Evolutionary conservation across 2,329 filamentous ascomycete species (phyloP), one percentile per base, ranked within the genome.

Genomic region (Zymoseptoria pseudotritici): DNA sequence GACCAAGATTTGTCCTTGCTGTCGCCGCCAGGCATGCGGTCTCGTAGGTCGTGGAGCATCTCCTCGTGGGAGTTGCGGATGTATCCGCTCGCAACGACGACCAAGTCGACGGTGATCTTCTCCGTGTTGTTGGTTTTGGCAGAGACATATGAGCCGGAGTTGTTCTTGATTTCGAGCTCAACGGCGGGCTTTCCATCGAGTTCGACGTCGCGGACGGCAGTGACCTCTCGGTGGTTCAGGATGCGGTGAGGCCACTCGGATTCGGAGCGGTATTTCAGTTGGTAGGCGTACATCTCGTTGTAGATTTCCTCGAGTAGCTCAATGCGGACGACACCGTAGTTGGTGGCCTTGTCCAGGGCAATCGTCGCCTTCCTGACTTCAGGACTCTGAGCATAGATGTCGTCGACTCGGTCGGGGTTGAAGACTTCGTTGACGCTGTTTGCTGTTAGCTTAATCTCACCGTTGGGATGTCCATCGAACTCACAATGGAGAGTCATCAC

Each of bases 281-380:
- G 85, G 76, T 97, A 93, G 58, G 91, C 83, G 76, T 97, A 97
- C 77, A 96, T 86, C 59, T 84, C 84, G 74, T 93, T 86, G 75
- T 95, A 97, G 29, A 97, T 83, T 59, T 87, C 84, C 74, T 97
- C 93, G 60, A 97, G 89, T 55, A 97, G 83, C 66, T 90, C 85
- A n/a, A 96, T 83, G 7, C 93, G 86, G 3, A 99, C 93, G 4
- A 97, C 93, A 56, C 91, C 89, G 74, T 97, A 97, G 79, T 97
- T 97, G 62, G 93, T 97, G 29, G 86, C 86, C 61, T 88, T 87
- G 67, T 95, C 90, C 56, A 86, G 85, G 17, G 80, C 77, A 56
- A 96, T 78, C 24, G 79, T 79, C 13, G 78, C 75, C 31, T 81
- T 78, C 54, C 92, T 88, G 62, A 86, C 80, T 52, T 80, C 78